Evolutionary conservation across 805 yeast species (phyloP).

Genomic region (Tanozyma kutaoensis): DNA sequence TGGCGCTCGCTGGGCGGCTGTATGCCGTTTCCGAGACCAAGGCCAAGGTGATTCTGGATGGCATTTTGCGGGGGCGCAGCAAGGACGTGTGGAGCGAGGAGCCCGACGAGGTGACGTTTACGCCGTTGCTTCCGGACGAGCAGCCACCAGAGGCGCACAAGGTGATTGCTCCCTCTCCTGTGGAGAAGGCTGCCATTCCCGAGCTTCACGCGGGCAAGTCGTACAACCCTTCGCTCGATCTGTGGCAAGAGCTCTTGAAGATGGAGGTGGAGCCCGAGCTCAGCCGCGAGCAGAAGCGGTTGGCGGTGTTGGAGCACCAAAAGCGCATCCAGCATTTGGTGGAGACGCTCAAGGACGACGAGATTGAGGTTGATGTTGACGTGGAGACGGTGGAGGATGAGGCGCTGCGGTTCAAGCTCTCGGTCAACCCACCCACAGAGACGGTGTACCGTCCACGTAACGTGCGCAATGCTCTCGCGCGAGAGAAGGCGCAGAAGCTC

Average conservation of each 20-base stretch:
- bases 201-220: conserved; percentile 74
- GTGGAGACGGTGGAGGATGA: conserved; percentile 15
- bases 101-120: too few species aligned
- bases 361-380: conserved; percentile 24
- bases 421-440: conserved; percentile 59
- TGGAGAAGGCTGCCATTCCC: too few species aligned
- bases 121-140: too few species aligned
- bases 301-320: conserved; percentile 48
- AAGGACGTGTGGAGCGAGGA: conserved; percentile 64
- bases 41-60: conserved; percentile 50
- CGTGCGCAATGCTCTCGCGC: conserved; percentile 60
- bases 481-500: conserved; percentile 43
- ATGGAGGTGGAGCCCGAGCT: conserved; percentile 56
- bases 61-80: conserved; percentile 32
- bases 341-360: conserved; percentile 42
- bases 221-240: conserved; percentile 75
- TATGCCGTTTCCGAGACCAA: conserved; percentile 38
- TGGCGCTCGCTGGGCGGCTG: conserved; percentile 52
- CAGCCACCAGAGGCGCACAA: too few species aligned
- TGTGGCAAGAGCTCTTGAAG: conserved; percentile 66
- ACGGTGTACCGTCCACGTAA: conserved; percentile 63
- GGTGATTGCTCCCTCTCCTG: too few species aligned
- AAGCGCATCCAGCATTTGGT: conserved; percentile 54
- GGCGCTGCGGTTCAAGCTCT: conserved; percentile 28
- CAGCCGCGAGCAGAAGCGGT: conserved; percentile 50